Evolutionary conservation across 2,329 filamentous ascomycete genomes (phyloP).

Genomic region (Colletotrichum tropicale): DNA sequence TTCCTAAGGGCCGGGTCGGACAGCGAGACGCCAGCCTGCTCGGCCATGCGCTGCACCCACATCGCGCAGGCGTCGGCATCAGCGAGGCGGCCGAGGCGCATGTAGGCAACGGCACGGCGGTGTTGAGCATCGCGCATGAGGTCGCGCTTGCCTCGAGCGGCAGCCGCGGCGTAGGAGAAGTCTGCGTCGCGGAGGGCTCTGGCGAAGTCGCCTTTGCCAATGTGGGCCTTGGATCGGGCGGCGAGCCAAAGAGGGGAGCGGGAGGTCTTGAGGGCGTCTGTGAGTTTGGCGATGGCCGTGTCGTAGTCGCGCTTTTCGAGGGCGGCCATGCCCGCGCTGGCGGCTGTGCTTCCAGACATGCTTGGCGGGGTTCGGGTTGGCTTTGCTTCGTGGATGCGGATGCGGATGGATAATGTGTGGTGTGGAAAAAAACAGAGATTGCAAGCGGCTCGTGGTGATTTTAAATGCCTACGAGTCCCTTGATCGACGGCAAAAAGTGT

Average conservation of each 20-base stretch:
- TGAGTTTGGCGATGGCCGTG: constrained; percentile 71
- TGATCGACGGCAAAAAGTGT: neutral
- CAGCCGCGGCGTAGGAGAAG: constrained; percentile 64
- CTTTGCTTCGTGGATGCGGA: neutral
- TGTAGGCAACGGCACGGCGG: constrained; percentile 76
- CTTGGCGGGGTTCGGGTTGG: neutral
- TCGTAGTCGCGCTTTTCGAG: constrained; percentile 67
- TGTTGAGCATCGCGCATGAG: constrained; percentile 83
- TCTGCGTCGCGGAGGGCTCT: constrained; percentile 75
- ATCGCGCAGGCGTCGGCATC: constrained; percentile 76
- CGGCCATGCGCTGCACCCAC: constrained; percentile 53
- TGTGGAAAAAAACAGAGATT: neutral
- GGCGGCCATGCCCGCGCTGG: constrained; percentile 67
- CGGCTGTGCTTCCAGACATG: constrained; percentile 59
- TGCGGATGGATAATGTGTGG: neutral
- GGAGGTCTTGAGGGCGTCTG: constrained; percentile 68
- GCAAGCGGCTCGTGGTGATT: neutral
- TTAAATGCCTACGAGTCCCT: neutral
- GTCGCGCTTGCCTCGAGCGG: constrained; percentile 73
- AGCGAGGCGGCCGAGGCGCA: constrained; percentile 71
- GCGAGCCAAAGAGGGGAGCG: constrained; percentile 80
- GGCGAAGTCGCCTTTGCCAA: constrained; percentile 64
- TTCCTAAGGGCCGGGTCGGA: constrained; percentile 34
- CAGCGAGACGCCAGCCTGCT: constrained; percentile 38
- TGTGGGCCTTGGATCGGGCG: constrained; percentile 79